Percentiles rank a stretch among this genome's conserved stretches.
Conservation (phyloP, 1,284 basidiomycete species). For the Austroboletus niveus region DNA sequence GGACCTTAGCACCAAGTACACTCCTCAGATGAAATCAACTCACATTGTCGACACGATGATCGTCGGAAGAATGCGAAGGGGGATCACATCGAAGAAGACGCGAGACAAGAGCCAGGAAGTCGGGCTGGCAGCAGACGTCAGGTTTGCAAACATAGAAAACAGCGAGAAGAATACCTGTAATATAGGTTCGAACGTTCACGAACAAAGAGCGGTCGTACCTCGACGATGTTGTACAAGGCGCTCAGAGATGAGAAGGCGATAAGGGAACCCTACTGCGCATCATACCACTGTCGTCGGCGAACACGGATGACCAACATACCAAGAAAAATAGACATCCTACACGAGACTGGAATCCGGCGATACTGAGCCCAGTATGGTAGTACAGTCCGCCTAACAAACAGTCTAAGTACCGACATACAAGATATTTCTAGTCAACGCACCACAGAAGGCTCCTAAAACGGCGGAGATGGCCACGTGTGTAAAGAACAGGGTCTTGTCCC, state of each 20-base stretch:
- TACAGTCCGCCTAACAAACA: slow-evolving; percentile 70
- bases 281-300: background rate
- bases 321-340: slow-evolving; percentile 92
- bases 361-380: slow-evolving; percentile 73
- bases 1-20: slow-evolving; percentile 16
- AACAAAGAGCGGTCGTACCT: slow-evolving; percentile 79
- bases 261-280: slow-evolving; percentile 61
- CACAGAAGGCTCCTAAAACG: slow-evolving; percentile 78
- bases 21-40: slow-evolving; percentile 23
- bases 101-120: slow-evolving; percentile 85
- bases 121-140: slow-evolving; percentile 47
- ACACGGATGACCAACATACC: slow-evolving; percentile 41
- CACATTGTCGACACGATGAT: slow-evolving; percentile 80
- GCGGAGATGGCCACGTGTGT: slow-evolving; percentile 71
- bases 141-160: background rate
- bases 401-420: slow-evolving; percentile 5
- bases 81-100: slow-evolving; percentile 82
- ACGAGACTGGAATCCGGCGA: slow-evolving; percentile 89
- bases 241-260: slow-evolving; percentile 87
- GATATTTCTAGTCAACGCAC: slow-evolving; percentile 36
- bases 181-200: slow-evolving; percentile 80
- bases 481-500: slow-evolving; percentile 80
- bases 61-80: slow-evolving; percentile 80
- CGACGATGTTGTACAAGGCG: slow-evolving; percentile 83
- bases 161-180: slow-evolving; percentile 56